phyloP scores from a whole-genome alignment of 2,329 filamentous ascomycete genomes.

The Aaosphaeria arxii region DNA sequence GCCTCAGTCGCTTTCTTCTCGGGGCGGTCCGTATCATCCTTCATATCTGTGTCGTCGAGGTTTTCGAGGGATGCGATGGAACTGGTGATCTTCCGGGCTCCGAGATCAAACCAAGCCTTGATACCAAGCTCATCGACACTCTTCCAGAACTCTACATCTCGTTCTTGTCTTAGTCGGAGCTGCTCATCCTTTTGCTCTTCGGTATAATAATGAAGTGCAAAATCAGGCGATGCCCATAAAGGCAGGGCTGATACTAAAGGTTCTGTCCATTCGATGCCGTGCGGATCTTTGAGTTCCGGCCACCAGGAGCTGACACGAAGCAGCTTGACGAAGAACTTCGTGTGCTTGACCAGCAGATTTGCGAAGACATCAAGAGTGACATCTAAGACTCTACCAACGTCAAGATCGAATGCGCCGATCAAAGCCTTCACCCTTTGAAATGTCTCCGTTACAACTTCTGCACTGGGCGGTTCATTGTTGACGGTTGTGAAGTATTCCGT shows the following conservation, averaged over 20 bases:
- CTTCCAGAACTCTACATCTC: constrained; percentile 79
- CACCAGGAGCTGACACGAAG: constrained; percentile 94
- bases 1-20: constrained; percentile 6
- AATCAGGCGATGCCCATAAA: constrained; percentile 76
- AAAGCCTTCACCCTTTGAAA: constrained; percentile 92
- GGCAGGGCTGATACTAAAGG: constrained; percentile 68
- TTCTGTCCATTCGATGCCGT: constrained; percentile 47
- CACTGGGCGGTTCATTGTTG: constrained; percentile 68
- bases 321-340: constrained; percentile 91
- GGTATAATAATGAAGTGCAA: constrained; percentile 58
- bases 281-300: constrained; percentile 65
- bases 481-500: constrained; percentile 93
- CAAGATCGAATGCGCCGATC: constrained; percentile 94
- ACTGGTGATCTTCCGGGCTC: constrained; percentile 65
- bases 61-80: constrained; percentile 17
- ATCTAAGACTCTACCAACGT: constrained; percentile 91
- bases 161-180: constrained; percentile 55
- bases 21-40: constrained; percentile 22
- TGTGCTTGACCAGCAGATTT: constrained; percentile 87
- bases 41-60: neutral
- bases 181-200: constrained; percentile 67
- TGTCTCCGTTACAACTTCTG: constrained; percentile 75
- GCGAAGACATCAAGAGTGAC: constrained; percentile 95
- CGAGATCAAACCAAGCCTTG: constrained; percentile 85
- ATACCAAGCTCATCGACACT: constrained; percentile 70